These are phyloP conservation scores for Sisymbrium irio DNA, from an alignment of 345 rosid genomes.

Conservation along the genomic window DNA sequence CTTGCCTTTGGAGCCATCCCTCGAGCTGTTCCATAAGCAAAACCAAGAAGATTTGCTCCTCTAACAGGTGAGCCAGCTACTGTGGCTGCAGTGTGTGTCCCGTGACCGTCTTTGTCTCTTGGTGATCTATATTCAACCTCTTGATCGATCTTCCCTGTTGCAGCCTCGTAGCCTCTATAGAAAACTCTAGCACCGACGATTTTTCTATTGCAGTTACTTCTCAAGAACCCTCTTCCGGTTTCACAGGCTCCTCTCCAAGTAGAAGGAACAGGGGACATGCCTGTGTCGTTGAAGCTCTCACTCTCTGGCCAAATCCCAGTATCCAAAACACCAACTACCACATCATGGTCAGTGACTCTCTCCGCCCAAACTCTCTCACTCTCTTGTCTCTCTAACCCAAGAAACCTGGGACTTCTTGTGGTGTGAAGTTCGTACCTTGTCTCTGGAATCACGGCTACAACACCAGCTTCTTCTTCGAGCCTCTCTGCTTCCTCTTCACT, in stretches of 20 bases:
- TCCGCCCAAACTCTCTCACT: constrained; percentile 49
- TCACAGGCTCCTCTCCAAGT: constrained; percentile 74
- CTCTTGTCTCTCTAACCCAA: constrained; percentile 54
- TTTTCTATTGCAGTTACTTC: constrained; percentile 55
- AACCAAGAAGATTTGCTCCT: constrained; percentile 62
- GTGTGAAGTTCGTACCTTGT: constrained; percentile 64
- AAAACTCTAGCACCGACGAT: constrained; percentile 74
- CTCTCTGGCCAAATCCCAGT: constrained; percentile 87
- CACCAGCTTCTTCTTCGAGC: constrained; percentile 55
- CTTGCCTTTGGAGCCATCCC: constrained; percentile 85
- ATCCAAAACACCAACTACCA: constrained; percentile 70
- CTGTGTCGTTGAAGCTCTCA: constrained; percentile 59
- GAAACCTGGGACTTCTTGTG: constrained; percentile 69
- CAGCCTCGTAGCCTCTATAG: constrained; percentile 62
- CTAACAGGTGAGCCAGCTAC: constrained; percentile 65
- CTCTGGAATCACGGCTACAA: constrained; percentile 56
- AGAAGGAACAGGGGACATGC: constrained; percentile 55
- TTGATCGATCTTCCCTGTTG: constrained; percentile 52
- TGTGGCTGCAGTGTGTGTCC: constrained; percentile 81
- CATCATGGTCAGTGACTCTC: constrained; percentile 55
- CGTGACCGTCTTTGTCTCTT: constrained; percentile 76
- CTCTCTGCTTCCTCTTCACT: constrained; percentile 52
- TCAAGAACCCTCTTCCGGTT: constrained; percentile 51
- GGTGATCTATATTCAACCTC: constrained; percentile 68
- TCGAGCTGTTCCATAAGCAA: constrained; percentile 69